Percentiles rank a stretch among this genome's conserved stretches.
phyloP scores from a whole-genome alignment of 106 monocot species.

The Dendrobium huoshanense region DNA sequence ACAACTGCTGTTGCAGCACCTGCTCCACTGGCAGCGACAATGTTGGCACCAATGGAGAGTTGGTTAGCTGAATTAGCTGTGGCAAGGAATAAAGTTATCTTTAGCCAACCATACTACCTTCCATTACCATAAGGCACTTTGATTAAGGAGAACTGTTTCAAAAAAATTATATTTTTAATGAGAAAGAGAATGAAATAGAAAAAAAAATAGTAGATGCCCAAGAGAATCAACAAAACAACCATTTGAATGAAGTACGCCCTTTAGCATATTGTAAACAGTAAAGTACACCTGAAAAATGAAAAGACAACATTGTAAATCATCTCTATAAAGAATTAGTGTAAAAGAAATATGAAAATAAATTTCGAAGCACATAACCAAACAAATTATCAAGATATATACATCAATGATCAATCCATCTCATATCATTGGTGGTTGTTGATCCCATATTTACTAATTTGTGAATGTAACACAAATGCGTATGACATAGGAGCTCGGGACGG shows the following conservation, averaged over 20 bases:
- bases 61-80: conserved; percentile 43
- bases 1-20: conserved; percentile 78
- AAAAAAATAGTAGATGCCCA: background rate
- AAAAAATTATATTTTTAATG: background rate
- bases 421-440: background rate
- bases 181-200: background rate
- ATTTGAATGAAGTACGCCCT: conserved; percentile 52
- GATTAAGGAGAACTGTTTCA: background rate
- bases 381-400: background rate
- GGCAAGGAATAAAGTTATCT: background rate
- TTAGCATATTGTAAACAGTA: conserved; percentile 74
- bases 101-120: background rate
- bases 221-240: conserved; percentile 33
- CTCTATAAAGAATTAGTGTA: background rate
- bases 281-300: conserved; percentile 77
- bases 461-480: background rate
- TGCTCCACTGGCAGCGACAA: conserved; percentile 83
- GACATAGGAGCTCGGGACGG: too few species aligned
- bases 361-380: background rate
- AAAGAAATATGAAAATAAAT: background rate
- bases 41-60: conserved; percentile 69
- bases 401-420: background rate
- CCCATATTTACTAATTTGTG: background rate
- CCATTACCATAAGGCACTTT: background rate
- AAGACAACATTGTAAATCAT: conserved; percentile 4